These are phyloP conservation scores for Aleurites moluccanus DNA, from an alignment of 441 rosid species.

Conservation along the genomic window DNA sequence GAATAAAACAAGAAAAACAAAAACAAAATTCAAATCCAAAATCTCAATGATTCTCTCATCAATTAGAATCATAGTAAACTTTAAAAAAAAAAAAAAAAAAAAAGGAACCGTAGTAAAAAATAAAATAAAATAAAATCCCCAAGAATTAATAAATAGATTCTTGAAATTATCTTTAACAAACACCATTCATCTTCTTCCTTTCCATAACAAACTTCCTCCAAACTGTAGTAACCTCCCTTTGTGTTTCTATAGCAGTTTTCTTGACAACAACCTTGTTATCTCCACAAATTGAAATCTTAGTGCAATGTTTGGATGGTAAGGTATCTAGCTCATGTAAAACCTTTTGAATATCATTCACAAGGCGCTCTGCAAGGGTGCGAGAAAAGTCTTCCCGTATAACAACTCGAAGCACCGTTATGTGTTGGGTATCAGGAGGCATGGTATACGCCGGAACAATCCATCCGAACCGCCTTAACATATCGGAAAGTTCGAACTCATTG, in stretches of 20 bases:
- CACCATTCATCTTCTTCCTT: constrained; percentile 35
- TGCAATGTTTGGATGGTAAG: constrained; percentile 50
- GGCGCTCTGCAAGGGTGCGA: constrained; percentile 76
- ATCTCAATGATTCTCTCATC: not conserved
- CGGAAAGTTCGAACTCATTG: constrained; percentile 70
- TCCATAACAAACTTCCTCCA: constrained; percentile 46
- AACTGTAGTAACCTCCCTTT: constrained; percentile 45
- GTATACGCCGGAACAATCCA: constrained; percentile 94
- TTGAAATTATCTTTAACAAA: not conserved
- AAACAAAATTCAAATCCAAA: not conserved
- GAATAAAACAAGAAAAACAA: not conserved
- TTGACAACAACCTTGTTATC: constrained; percentile 30
- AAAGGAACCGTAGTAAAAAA: too few species aligned
- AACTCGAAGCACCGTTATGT: constrained; percentile 80
- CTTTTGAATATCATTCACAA: constrained; percentile 61
- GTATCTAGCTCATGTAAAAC: constrained; percentile 68
- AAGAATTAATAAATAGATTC: too few species aligned
- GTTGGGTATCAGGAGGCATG: constrained; percentile 85
- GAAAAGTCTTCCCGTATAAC: constrained; percentile 90
- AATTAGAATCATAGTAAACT: not conserved
- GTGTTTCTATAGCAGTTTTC: constrained; percentile 56
- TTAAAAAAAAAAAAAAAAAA: too few species aligned
- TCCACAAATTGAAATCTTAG: constrained; percentile 25
- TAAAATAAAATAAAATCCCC: not conserved
- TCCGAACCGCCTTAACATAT: constrained; percentile 72